Base-by-base conservation (phyloP, 345 rosid genomes). In the Linum tenue region DNA sequence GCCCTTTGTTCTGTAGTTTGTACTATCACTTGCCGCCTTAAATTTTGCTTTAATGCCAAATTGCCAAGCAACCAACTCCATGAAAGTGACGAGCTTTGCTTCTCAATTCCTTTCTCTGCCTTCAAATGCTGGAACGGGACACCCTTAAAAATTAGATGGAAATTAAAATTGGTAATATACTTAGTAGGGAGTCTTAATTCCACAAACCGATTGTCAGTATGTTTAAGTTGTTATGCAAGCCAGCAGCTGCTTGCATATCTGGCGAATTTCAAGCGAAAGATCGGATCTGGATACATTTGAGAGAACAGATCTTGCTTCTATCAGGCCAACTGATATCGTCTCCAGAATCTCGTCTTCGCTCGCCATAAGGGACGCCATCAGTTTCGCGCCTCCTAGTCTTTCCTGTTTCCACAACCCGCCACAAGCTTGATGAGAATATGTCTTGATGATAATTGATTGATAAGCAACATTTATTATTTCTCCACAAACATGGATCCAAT, bases 321-420 rank as follows among this genome's bases (percentile, higher is more conserved):
- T 72, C 60, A 89, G 78, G 37, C 83, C 91, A 12, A 68, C 86
- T 9, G 96, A 83, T 75, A 92, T 82, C 72, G 75, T 83, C 76
- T 73, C 85, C 75, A 86, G 59, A 44, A 87, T 79, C 39, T 55
- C 72, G 56, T 89, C 96, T 80, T 89, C 98, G 72, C 95, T 76
- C 17, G 82, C 95, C 92, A 92, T 83, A 59, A 92, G 90, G 56
- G 92, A 82, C 60, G 92, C 82, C 82, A 85, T 76, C 58, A 92
- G 89, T 82, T 89, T 92, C 17, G 91, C 92, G 65, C 88, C 83
- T 15, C 84, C 91, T 76, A 92, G 73, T 76, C 78, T 87, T 80
- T 92, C 96, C 98, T 92, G 82, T 22, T 22, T 22, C 31, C 31
- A 22, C 31, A 22, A 22, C 31, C 31, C 0, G 31, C 31, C 31